Evolutionary conservation across 2,329 filamentous ascomycete species (phyloP).

Genomic region (Colletotrichum tofieldiae): DNA sequence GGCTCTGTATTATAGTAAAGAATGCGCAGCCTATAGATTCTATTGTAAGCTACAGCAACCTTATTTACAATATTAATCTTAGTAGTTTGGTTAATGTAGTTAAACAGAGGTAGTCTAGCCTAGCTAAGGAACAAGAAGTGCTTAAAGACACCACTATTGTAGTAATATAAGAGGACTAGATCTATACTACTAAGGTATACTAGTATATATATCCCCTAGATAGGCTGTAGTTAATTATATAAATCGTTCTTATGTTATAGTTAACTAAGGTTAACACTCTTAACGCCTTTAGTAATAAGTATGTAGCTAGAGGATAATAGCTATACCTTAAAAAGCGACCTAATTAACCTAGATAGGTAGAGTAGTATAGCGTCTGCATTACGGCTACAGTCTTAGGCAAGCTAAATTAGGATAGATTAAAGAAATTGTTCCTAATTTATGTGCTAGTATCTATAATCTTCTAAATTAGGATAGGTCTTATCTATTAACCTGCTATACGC

Average conservation of each 20-base stretch:
- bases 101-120: slow-evolving; percentile 48
- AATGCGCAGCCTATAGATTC: background rate
- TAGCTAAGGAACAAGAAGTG: slow-evolving; percentile 56
- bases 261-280: slow-evolving; percentile 43
- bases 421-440: slow-evolving; percentile 49
- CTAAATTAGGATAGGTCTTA: slow-evolving; percentile 49
- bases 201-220: too few species aligned
- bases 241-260: slow-evolving; percentile 52
- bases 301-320: slow-evolving; percentile 55
- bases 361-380: slow-evolving; percentile 52
- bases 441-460: slow-evolving; percentile 47
- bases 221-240: too few species aligned
- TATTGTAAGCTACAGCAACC: slow-evolving; percentile 11
- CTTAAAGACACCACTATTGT: slow-evolving; percentile 46
- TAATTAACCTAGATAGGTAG: slow-evolving; percentile 48
- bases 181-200: too few species aligned
- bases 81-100: slow-evolving; percentile 36
- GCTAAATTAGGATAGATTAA: slow-evolving; percentile 47
- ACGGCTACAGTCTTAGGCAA: slow-evolving; percentile 50
- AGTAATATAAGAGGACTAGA: too few species aligned
- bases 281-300: slow-evolving; percentile 57
- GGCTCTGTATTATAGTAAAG: background rate
- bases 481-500: slow-evolving; percentile 47
- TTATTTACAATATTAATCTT: slow-evolving; percentile 32
- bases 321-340: slow-evolving; percentile 56